Evolutionary conservation across 2,329 filamentous ascomycete species (phyloP), one percentile per base, ranked within the genome.

Genomic region (Torrubiellomyces zombiae): DNA sequence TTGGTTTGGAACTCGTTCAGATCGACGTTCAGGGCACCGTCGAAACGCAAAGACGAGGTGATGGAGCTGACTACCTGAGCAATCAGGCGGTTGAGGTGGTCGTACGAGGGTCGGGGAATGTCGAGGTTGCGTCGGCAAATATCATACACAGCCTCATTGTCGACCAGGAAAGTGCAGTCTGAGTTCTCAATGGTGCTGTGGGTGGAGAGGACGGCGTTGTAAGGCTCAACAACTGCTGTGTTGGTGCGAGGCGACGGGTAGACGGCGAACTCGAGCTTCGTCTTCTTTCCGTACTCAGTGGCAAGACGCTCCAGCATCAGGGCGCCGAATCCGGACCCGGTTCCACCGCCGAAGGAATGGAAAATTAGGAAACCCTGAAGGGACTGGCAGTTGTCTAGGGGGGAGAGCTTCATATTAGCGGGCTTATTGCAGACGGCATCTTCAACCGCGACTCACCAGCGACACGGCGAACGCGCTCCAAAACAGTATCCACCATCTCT

Each of bases 1-100:
- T 78, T 78, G 49, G 73, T 78, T 62, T 78, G 74, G 63, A 79
- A 78, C 56, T 78, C 74, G 63, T 77, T 77, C 42, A 79, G 54
- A 43, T 79, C 73, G 47, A 78, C 73, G 43, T 78, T 78, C 39
- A 78, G 67, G 27, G 72, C 69, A 48, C 74, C 73, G 33, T 78
- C 72, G 43, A 78, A 79, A 35, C 73, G 72, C 38, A 79, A 58
- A 30, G 70, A 76, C 21, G 73, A 75, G 34, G 74, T 78, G 48
- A 79, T 76, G 37, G 73, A 78, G 55, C 68, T 75, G 55, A 79
- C 73, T 32, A 78, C 73, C 56, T 78, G 73, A 21, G 73, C 72
- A 38, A 79, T 78, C 38, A 78, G 55, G 36, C 72, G 70, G 58
- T 79, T 79, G 30, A 79, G 61, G 47, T 79, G 70, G 55, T 76